These are phyloP conservation scores for Fonsecaea pugnacius DNA, from an alignment of 2,329 filamentous ascomycete species.

Conservation along the genomic window DNA sequence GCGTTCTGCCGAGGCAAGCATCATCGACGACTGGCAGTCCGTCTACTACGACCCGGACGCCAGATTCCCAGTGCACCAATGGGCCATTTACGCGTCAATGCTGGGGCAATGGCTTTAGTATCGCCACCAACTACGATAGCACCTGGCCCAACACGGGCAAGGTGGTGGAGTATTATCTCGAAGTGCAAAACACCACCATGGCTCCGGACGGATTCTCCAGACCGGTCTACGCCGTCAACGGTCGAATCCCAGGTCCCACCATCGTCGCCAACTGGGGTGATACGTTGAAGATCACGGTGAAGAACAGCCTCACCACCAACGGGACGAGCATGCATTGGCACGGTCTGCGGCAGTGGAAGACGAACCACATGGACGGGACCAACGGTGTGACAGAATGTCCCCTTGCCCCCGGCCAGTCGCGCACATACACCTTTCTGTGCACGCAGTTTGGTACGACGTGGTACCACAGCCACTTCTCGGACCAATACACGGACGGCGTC, in stretches of 20 bases:
- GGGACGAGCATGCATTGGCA: conserved; percentile 68
- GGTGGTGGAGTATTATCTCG: conserved; percentile 34
- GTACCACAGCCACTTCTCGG: conserved; percentile 66
- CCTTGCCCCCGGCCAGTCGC: conserved; percentile 55
- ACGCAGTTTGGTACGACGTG: conserved; percentile 61
- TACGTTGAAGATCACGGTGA: conserved; percentile 58
- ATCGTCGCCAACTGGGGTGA: conserved; percentile 69
- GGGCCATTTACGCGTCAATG: conserved; percentile 35
- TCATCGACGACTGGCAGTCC: conserved; percentile 20
- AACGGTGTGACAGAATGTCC: conserved; percentile 58
- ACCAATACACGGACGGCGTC: conserved; percentile 38
- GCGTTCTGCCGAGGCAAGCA: conserved; percentile 23
- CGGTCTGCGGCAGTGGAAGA: conserved; percentile 62
- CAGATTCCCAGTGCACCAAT: conserved; percentile 35
- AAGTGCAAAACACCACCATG: conserved; percentile 42
- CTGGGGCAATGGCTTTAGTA: conserved; percentile 38
- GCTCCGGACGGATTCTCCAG: conserved; percentile 53
- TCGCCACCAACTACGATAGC: conserved; percentile 37
- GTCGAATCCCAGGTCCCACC: conserved; percentile 68
- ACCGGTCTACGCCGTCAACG: conserved; percentile 58
- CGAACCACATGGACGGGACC: conserved; percentile 63
- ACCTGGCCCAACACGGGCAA: conserved; percentile 38
- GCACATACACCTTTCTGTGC: conserved; percentile 63
- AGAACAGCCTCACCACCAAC: conserved; percentile 59
- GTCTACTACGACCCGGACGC: conserved; percentile 20